Evolutionary conservation across 1,284 basidiomycete species (phyloP).

Genomic region (Exobasidium cylindrosporum): DNA sequence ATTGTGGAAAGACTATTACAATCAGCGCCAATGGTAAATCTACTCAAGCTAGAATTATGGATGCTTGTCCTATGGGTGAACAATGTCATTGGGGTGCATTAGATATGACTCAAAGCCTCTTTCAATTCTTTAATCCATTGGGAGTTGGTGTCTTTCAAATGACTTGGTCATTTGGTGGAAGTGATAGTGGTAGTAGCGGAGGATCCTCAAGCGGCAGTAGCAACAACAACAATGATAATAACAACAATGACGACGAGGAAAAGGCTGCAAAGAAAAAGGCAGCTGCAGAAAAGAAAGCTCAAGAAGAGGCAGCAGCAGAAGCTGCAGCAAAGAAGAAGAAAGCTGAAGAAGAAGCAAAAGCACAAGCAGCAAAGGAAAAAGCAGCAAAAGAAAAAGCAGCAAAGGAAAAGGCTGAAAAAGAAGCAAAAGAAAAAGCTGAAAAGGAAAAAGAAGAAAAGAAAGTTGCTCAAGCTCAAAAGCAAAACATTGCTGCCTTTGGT

Average conservation of each 20-base stretch:
- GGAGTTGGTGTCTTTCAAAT: slow-evolving; percentile 39
- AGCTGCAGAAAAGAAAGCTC: not conserved
- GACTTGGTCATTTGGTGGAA: slow-evolving; percentile 28
- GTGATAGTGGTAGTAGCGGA: not conserved
- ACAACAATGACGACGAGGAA: slow-evolving; percentile 7
- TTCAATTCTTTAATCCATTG: slow-evolving; percentile 56
- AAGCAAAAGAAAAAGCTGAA: slow-evolving; percentile 13
- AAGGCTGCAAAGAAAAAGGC: slow-evolving; percentile 18
- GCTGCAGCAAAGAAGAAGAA: slow-evolving; percentile 8
- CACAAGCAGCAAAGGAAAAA: slow-evolving; percentile 13
- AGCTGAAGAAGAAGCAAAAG: slow-evolving; percentile 19
- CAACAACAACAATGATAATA: slow-evolving; percentile 12
- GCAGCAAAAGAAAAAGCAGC: not conserved
- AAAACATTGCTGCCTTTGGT: slow-evolving; percentile 48
- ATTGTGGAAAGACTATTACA: slow-evolving; percentile 65
- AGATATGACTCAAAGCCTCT: slow-evolving; percentile 73
- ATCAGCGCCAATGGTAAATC: slow-evolving; percentile 62
- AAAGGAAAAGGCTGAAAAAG: slow-evolving; percentile 1
- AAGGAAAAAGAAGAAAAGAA: slow-evolving; percentile 18
- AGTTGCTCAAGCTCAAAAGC: slow-evolving; percentile 19
- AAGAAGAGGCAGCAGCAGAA: not conserved
- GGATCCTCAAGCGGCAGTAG: not conserved
- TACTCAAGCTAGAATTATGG: slow-evolving; percentile 65
- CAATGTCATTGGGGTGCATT: slow-evolving; percentile 57
- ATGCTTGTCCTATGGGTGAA: slow-evolving; percentile 65